Evolutionary conservation across 1,284 basidiomycete genomes (phyloP), one percentile per base, ranked within the genome.

Genomic region (Cryptococcus sp.): DNA sequence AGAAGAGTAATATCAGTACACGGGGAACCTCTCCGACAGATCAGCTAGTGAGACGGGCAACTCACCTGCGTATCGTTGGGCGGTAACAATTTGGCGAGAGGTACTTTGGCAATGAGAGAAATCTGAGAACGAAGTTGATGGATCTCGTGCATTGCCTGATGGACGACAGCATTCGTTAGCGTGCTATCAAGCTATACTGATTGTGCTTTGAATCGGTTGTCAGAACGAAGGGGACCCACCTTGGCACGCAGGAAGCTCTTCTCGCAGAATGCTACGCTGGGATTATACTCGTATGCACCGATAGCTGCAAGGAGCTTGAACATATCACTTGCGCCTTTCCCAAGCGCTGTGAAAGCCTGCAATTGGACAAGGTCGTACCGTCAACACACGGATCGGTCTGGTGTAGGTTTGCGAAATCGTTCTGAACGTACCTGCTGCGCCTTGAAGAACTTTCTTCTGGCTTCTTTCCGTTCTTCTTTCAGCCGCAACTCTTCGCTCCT

Each of bases 71-170:
- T 83, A 38, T 86, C 85, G 55, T 69, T 86, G 0, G 93, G 93
- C 20, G 91, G 92, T 39, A 80, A 73, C 13, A 93, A 80, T 57
- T 86, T 85, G 4, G 82, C 81, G 4, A 84, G 88, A 86, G 23
- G 83, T 79, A 62, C 50, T 56, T 84, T 82, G 1, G 93, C 89
- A 53, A 96, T 93, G 65, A 83, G 86, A 68, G 85, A 90, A 59
- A 97, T 89, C 72, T 97, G 96, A 0, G 86, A 84, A 42, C 94
- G 87, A n/a, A 99, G 83, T 77, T 99, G 98, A 78, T 95, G 94
- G 45, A 98, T 96, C 80, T 99, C 96, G 79, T 97, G 91, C 94
- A 99, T 99, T 0, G 93, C 91, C 91, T 95, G 61, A 5, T 8
- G 23, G 16, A 11, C 5, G 25, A 1, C 27, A 31, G 20, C 20